Evolutionary conservation across 352 stramenopile genomes (phyloP).

Genomic region (Pythium guiyangense): DNA sequence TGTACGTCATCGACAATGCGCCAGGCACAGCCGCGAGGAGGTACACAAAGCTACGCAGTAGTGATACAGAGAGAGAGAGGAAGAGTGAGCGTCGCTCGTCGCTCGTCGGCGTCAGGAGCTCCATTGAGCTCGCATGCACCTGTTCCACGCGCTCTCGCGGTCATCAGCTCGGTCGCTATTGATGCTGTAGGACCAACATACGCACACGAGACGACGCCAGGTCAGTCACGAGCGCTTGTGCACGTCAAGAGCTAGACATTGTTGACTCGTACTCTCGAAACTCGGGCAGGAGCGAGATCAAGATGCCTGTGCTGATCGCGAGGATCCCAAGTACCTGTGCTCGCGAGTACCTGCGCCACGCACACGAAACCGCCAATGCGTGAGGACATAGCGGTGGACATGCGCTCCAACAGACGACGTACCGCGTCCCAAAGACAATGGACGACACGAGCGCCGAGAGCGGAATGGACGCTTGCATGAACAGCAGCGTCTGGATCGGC

Average conservation of each 20-base stretch:
- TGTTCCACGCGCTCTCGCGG: slow-evolving; percentile 78
- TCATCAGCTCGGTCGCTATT: slow-evolving; percentile 59
- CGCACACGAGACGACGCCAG: background rate
- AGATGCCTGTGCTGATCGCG: slow-evolving; percentile 56
- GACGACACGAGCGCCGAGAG: slow-evolving; percentile 59
- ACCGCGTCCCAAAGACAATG: slow-evolving; percentile 20
- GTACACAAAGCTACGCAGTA: slow-evolving; percentile 52
- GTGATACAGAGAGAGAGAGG: background rate
- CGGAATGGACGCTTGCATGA: slow-evolving; percentile 83
- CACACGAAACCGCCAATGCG: no score
- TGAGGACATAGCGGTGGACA: no score
- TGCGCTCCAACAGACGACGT: background rate
- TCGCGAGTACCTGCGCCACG: slow-evolving; percentile 50
- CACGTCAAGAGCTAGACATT: background rate
- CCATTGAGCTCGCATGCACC: slow-evolving; percentile 19
- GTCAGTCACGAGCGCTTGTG: background rate
- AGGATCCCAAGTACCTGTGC: slow-evolving; percentile 70
- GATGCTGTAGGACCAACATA: slow-evolving; percentile 28
- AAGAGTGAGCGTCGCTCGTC: background rate
- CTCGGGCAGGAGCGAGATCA: slow-evolving; percentile 73
- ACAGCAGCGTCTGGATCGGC: slow-evolving; percentile 77
- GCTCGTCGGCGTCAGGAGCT: background rate
- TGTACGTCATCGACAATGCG: slow-evolving; percentile 84
- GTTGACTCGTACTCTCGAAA: slow-evolving; percentile 53
- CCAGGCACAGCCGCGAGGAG: slow-evolving; percentile 70